A percentile compares a stretch with the other conserved stretches of the same genome.
Evolutionary conservation across 345 rosid genomes (phyloP).

Genomic region (Camelina neglecta): DNA sequence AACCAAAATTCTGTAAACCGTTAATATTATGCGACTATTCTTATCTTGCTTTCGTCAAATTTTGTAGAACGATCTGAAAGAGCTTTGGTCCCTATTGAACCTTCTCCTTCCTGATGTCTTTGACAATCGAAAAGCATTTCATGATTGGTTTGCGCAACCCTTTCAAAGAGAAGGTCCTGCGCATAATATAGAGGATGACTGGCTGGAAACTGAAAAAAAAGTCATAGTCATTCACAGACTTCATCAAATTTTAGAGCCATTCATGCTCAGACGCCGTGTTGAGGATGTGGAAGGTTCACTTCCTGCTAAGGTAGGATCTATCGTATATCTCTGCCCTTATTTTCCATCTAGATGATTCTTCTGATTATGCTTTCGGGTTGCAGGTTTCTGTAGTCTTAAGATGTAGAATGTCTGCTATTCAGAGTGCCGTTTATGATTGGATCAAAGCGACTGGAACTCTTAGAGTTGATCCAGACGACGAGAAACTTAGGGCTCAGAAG

Average conservation of each 20-base stretch:
- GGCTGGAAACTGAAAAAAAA: slow-evolving; percentile 99
- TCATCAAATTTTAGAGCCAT: slow-evolving; percentile 99
- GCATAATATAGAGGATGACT: slow-evolving; percentile 94
- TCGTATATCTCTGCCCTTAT: slow-evolving; percentile 12
- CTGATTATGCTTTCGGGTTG: slow-evolving; percentile 47
- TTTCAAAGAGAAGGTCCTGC: slow-evolving; percentile 87
- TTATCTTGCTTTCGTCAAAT: slow-evolving; percentile 22
- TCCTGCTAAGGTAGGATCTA: slow-evolving; percentile 88
- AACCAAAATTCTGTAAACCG: slow-evolving; percentile 21
- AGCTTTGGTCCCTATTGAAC: slow-evolving; percentile 98
- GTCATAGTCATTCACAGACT: slow-evolving; percentile 98
- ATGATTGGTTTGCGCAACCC: slow-evolving; percentile 99
- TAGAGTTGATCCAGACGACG: slow-evolving; percentile 97
- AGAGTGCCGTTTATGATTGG: slow-evolving; percentile 99
- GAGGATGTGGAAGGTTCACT: slow-evolving; percentile 99
- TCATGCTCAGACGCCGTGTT: slow-evolving; percentile 99
- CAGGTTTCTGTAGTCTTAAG: slow-evolving; percentile 92
- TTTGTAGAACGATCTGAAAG: slow-evolving; percentile 97
- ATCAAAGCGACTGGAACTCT: slow-evolving; percentile 96
- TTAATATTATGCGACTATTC: slow-evolving; percentile 17
- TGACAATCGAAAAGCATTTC: slow-evolving; percentile 98
- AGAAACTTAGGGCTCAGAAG: slow-evolving; percentile 71
- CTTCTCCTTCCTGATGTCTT: slow-evolving; percentile 99
- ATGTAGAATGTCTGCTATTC: slow-evolving; percentile 98
- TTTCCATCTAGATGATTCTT: slow-evolving; percentile 34